Evolutionary conservation across 202 grass and related monocot species (phyloP).

Genomic region (Setaria italica): DNA sequence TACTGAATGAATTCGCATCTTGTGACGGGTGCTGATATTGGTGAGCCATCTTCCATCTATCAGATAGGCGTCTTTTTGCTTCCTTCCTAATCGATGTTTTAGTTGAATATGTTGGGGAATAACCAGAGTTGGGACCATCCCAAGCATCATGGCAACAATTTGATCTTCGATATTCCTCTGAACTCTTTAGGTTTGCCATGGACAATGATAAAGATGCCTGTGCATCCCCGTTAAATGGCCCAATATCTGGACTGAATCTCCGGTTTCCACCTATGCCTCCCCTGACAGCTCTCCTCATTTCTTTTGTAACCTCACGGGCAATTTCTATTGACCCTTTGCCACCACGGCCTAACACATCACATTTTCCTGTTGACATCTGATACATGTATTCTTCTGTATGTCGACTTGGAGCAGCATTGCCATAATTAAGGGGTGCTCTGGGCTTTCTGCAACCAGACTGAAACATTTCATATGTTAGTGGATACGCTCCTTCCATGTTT

Average conservation of each 20-base stretch:
- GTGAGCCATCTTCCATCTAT: constrained; percentile 69
- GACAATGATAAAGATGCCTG: constrained; percentile 15
- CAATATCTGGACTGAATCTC: constrained; percentile 30
- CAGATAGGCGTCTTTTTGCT: constrained; percentile 69
- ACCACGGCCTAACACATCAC: constrained; percentile 21
- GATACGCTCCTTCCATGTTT: constrained; percentile 55
- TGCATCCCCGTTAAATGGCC: constrained; percentile 10
- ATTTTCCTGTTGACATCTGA: neutral
- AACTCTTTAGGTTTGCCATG: constrained; percentile 36
- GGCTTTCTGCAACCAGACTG: constrained; percentile 34
- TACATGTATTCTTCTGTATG: constrained; percentile 34
- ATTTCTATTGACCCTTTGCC: constrained; percentile 64
- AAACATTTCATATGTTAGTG: constrained; percentile 34
- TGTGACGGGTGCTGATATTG: constrained; percentile 49
- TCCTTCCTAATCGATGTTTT: constrained; percentile 69
- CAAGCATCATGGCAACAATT: constrained; percentile 33
- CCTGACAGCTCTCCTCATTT: constrained; percentile 52
- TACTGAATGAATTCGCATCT: constrained; percentile 47
- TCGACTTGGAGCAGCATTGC: constrained; percentile 6
- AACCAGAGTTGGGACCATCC: constrained; percentile 6
- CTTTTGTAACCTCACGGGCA: constrained; percentile 56
- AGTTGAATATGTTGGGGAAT: constrained; percentile 53
- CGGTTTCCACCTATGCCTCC: constrained; percentile 44
- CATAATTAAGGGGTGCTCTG: constrained; percentile 23
- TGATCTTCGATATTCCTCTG: constrained; percentile 18